Conservation (phyloP, 495 filamentous ascomycete species). For the Choiromyces venosus region DNA sequence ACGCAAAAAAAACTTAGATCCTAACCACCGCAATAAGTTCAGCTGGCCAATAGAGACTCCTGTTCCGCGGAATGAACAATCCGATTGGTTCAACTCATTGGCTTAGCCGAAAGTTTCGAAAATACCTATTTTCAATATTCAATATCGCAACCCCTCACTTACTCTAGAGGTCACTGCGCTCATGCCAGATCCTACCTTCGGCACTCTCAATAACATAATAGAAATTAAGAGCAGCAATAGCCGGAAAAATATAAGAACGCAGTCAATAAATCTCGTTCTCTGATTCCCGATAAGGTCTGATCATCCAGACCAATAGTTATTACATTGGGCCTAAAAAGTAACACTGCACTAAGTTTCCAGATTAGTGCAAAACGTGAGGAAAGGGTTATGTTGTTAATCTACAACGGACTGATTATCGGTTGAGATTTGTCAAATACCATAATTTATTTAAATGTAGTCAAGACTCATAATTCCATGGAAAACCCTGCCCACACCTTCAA, state of each 20-base stretch:
- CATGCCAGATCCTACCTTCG: background rate
- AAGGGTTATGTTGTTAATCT: too few species aligned
- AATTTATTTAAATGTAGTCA: background rate
- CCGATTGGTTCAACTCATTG: too few species aligned
- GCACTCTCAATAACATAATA: background rate
- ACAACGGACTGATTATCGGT: background rate
- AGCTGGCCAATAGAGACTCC: background rate
- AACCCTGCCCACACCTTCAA: background rate
- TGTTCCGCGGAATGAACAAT: background rate
- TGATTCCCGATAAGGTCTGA: background rate
- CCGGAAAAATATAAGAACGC: background rate
- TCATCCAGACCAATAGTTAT: background rate
- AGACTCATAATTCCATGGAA: background rate
- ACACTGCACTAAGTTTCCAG: background rate
- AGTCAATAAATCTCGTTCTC: background rate
- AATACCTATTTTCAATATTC: background rate
- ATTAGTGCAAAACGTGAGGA: background rate
- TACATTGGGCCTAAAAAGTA: background rate
- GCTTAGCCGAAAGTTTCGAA: background rate
- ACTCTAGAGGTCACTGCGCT: background rate
- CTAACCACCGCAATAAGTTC: background rate
- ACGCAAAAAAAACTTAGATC: background rate
- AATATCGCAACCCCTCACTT: background rate
- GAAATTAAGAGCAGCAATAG: background rate
- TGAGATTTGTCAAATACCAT: background rate